Conservation (phyloP, 75 land plant species). For the Sequoiadendron giganteum region DNA sequence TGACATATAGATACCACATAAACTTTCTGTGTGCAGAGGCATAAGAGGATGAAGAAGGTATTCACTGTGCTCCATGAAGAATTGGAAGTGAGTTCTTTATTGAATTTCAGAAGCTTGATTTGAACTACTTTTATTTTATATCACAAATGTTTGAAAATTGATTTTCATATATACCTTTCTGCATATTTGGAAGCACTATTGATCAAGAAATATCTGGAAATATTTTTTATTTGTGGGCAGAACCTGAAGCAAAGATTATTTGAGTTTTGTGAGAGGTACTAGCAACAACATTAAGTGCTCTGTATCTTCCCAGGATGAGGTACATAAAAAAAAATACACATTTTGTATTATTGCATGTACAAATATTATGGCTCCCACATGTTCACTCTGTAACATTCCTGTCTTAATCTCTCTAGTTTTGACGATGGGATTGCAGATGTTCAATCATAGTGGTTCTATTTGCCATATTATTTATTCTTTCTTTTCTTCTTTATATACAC, state of each 20-base stretch:
- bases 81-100: conserved; percentile 32
- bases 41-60: conserved; percentile 57
- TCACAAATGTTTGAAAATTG: background rate
- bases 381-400: background rate
- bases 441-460: background rate
- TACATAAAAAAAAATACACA: background rate
- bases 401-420: background rate
- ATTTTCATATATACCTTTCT: background rate
- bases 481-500: background rate
- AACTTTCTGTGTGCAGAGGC: conserved; percentile 40
- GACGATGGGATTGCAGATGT: background rate
- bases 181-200: background rate
- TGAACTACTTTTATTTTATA: background rate
- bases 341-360: conserved; percentile 4
- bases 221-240: conserved; percentile 19
- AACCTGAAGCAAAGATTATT: conserved; percentile 43
- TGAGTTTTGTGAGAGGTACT: conserved; percentile 21
- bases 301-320: background rate
- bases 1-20: background rate
- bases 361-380: background rate
- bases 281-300: background rate
- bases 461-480: background rate
- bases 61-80: conserved; percentile 70
- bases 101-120: background rate
- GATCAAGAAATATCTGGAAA: background rate